Base-by-base conservation (phyloP, 2,329 filamentous ascomycete genomes). In the Helotiales sp. region DNA sequence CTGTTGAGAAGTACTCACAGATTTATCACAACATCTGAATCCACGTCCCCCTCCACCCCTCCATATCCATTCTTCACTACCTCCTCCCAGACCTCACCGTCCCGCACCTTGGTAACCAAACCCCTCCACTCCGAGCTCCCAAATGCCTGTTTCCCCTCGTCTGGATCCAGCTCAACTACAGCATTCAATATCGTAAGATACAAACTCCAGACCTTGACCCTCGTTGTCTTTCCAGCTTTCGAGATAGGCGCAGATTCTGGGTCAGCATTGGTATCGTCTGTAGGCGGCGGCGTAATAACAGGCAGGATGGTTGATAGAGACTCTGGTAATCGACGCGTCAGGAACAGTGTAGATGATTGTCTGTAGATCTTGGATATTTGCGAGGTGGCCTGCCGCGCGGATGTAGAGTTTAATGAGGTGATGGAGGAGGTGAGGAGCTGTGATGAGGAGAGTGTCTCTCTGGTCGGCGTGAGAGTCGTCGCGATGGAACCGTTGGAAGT, bases 201-300 rank as follows among this genome's bases (percentile, higher is more conserved):
- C 75, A 99, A 85, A 79, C 93, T 97, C 96, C 96, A 99, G 70
- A 98, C 91, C 80, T 98, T 99, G 79, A 97, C 91, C 71, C 94
- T 86, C 65, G 93, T 96, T 34, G 90, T 91, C 72, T 91, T 88
- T 49, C 92, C 94, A 62, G 93, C 93, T 70, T 86, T 87, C 63
- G 92, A 90, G 62, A 97, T 89, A 4, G 93, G 93, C 58, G 84
- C 81, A 32, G 82, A 80, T 70, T 82, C 82, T 62, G 78, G 74
- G 26, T 82, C 75, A 32, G 77, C 77, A 72, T 79, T 73, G 37
- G 72, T 68, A 47, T 74, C 73, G 47, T 81, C 76, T 20, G 72
- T 58, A 15, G 66, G 65, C 13, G 75, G 82, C 7, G 89, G 85
- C 1, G 86, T 89, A 75, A 99, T 91, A 69, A 97, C 86, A 8